Conservation (phyloP, 805 yeast genomes). For the Hanseniaspora opuntiae region DNA sequence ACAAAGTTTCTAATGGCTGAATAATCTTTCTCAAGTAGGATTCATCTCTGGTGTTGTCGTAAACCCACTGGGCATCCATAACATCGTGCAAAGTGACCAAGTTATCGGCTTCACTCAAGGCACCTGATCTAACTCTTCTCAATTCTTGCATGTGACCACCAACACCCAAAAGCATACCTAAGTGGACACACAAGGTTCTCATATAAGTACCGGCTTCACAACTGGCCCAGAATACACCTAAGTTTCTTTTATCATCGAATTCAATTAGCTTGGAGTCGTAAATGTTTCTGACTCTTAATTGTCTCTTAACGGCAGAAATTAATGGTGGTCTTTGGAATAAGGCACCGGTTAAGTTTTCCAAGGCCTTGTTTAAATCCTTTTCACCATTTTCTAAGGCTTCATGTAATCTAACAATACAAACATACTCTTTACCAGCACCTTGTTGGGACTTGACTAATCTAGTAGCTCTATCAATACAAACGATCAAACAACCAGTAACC, state of each 20-base stretch:
- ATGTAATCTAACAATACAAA: slow-evolving; percentile 90
- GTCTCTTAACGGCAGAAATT: slow-evolving; percentile 97
- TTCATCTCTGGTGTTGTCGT: slow-evolving; percentile 95
- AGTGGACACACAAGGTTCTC: slow-evolving; percentile 97
- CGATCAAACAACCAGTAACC: slow-evolving; percentile 97
- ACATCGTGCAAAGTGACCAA: slow-evolving; percentile 94
- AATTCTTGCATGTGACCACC: slow-evolving; percentile 99
- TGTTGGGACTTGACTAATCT: slow-evolving; percentile 96
- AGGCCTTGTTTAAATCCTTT: slow-evolving; percentile 70
- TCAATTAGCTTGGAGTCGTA: slow-evolving; percentile 92
- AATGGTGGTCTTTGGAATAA: slow-evolving; percentile 98
- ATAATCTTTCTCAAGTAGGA: slow-evolving; percentile 84
- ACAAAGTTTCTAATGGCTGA: slow-evolving; percentile 85
- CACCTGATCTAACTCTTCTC: slow-evolving; percentile 98
- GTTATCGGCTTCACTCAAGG: slow-evolving; percentile 76
- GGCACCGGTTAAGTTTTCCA: slow-evolving; percentile 96
- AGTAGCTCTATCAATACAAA: slow-evolving; percentile 95
- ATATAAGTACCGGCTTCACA: slow-evolving; percentile 99
- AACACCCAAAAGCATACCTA: slow-evolving; percentile 95
- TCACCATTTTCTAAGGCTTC: slow-evolving; percentile 74
- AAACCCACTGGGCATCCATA: slow-evolving; percentile 94
- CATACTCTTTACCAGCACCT: slow-evolving; percentile 99
- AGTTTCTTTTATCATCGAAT: slow-evolving; percentile 90
- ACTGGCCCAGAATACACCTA: slow-evolving; percentile 98
- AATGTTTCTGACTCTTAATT: slow-evolving; percentile 92